A percentile compares a stretch with the other conserved stretches of the same genome.
Conservation (phyloP, 768 basidiomycete genomes). For the Leccinum olivaceopallidum region DNA sequence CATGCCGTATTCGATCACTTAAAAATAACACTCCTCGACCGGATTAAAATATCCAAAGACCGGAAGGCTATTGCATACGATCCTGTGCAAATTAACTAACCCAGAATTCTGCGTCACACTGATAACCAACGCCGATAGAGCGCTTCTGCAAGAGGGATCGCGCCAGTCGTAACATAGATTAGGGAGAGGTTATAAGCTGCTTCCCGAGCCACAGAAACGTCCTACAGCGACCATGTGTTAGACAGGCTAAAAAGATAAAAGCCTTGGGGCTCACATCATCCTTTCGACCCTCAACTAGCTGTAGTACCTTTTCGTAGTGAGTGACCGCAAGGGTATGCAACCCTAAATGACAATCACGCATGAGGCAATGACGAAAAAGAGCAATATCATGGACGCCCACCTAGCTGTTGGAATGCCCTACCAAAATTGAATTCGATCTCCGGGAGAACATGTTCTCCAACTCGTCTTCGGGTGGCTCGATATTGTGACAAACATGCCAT, state of each 20-base stretch:
- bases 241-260: neutral
- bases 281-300: slow-evolving; percentile 49
- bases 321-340: slow-evolving; percentile 77
- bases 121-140: slow-evolving; percentile 85
- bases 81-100: neutral
- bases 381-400: slow-evolving; percentile 40
- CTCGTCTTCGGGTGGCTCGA: slow-evolving; percentile 55
- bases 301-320: slow-evolving; percentile 81
- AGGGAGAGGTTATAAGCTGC: slow-evolving; percentile 88
- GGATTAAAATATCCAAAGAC: slow-evolving; percentile 7
- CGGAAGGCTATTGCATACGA: slow-evolving; percentile 3
- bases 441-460: slow-evolving; percentile 42
- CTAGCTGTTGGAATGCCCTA: slow-evolving; percentile 89
- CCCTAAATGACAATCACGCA: slow-evolving; percentile 44
- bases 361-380: neutral
- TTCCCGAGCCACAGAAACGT: slow-evolving; percentile 61
- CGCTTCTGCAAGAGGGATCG: slow-evolving; percentile 63
- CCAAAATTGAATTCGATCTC: slow-evolving; percentile 96
- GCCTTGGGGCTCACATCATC: slow-evolving; percentile 30
- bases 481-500: slow-evolving; percentile 87
- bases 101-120: slow-evolving; percentile 39
- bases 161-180: slow-evolving; percentile 80
- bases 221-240: slow-evolving; percentile 30
- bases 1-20: slow-evolving; percentile 8
- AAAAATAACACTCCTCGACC: neutral